Conservation (phyloP, 805 yeast species). For the Candida sanyiensis region DNA sequence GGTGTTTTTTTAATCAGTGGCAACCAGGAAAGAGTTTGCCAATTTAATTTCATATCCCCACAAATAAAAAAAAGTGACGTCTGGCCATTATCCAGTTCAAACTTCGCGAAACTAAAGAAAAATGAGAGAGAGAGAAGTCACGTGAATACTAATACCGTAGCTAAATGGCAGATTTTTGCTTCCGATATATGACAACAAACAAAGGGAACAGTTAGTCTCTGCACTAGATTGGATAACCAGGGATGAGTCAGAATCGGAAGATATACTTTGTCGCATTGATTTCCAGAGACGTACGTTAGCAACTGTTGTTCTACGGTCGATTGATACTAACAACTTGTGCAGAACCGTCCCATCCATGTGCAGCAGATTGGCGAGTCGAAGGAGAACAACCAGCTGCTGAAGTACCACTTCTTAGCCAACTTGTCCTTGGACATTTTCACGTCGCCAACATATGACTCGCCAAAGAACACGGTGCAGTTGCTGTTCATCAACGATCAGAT, state of each 20-base stretch:
- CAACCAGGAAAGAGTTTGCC: too few relatives aligned
- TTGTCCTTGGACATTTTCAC: conserved; percentile 69
- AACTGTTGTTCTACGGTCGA: not conserved
- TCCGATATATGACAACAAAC: too few relatives aligned
- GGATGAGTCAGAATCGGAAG: too few relatives aligned
- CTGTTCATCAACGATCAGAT: conserved; percentile 64
- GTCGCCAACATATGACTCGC: conserved; percentile 41
- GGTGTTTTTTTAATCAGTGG: too few relatives aligned
- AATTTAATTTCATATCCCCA: too few relatives aligned
- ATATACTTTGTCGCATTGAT: conserved; percentile 50
- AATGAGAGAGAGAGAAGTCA: not conserved
- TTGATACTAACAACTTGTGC: conserved; percentile 2
- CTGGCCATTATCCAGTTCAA: too few relatives aligned
- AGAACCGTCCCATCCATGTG: conserved; percentile 54
- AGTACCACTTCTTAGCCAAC: conserved; percentile 67
- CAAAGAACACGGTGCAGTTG: conserved; percentile 32
- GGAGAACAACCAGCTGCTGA: conserved; percentile 27
- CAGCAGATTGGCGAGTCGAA: conserved; percentile 36
- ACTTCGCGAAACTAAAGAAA: too few relatives aligned
- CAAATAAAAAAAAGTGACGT: too few relatives aligned
- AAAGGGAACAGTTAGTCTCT: too few relatives aligned
- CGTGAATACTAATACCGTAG: not conserved
- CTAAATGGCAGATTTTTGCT: not conserved
- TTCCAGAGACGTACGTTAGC: conserved; percentile 33
- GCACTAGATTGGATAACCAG: too few relatives aligned